Conservation (phyloP, 2,329 filamentous ascomycete genomes). For the Neurospora crassa region DNA sequence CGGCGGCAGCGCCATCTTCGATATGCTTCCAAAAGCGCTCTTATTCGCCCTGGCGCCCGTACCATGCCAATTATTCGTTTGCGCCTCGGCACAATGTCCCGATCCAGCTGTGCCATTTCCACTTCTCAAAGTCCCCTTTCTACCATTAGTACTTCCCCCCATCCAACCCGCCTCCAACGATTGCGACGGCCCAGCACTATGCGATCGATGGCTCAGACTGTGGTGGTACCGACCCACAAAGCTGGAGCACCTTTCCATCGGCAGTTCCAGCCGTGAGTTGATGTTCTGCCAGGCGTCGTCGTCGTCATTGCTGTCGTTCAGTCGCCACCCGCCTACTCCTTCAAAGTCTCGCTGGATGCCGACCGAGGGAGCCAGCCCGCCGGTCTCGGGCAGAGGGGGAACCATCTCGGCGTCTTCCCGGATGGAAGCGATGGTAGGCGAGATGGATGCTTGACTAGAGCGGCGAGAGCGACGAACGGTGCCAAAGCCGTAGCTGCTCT, state of each 20-base stretch:
- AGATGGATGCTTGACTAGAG: slow-evolving; percentile 25
- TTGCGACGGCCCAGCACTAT: slow-evolving; percentile 27
- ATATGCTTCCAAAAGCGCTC: slow-evolving; percentile 17
- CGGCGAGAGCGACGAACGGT: slow-evolving; percentile 23
- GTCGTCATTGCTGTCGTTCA: slow-evolving; percentile 34
- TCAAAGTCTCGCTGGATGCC: slow-evolving; percentile 49
- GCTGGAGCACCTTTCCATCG: slow-evolving; percentile 29
- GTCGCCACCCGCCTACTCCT: slow-evolving; percentile 48
- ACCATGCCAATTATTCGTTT: neutral
- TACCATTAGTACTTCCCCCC: neutral
- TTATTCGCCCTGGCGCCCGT: slow-evolving; percentile 14
- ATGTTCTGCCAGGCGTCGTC: slow-evolving; percentile 38
- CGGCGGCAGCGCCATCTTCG: slow-evolving; percentile 29
- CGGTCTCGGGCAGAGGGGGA: slow-evolving; percentile 8
- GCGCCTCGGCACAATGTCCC: neutral
- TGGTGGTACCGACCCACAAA: slow-evolving; percentile 25
- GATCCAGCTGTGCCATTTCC: neutral
- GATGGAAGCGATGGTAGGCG: slow-evolving; percentile 18
- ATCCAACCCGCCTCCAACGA: neutral
- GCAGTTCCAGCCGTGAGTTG: slow-evolving; percentile 41
- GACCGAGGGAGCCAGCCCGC: slow-evolving; percentile 21
- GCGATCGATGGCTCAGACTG: slow-evolving; percentile 24
- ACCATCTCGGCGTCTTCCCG: slow-evolving; percentile 22
- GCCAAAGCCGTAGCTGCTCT: slow-evolving; percentile 16
- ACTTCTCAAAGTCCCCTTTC: neutral